Evolutionary conservation across 2,329 filamentous ascomycete genomes (phyloP).

Genomic region (Bipolaris bicolor): DNA sequence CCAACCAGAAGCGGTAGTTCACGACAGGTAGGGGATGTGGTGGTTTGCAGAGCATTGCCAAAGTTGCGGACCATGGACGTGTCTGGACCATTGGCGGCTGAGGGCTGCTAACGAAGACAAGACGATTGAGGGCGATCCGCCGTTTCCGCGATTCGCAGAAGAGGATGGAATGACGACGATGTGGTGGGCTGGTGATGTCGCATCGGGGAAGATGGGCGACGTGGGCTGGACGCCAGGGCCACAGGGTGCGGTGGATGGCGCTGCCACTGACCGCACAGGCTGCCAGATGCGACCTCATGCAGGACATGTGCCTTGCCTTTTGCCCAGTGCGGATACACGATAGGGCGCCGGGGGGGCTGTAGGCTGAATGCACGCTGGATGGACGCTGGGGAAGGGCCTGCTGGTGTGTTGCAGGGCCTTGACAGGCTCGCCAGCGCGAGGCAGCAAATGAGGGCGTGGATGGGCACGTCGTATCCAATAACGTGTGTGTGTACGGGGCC

Average conservation of each 20-base stretch:
- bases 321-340: slow-evolving; percentile 22
- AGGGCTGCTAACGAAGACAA: slow-evolving; percentile 12
- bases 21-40: slow-evolving; percentile 9
- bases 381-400: not conserved
- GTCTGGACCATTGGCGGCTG: slow-evolving; percentile 11
- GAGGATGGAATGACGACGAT: slow-evolving; percentile 25
- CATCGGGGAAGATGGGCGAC: slow-evolving; percentile 20
- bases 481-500: slow-evolving; percentile 1
- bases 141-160: slow-evolving; percentile 13
- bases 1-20: slow-evolving; percentile 14
- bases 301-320: slow-evolving; percentile 26
- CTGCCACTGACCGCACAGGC: slow-evolving; percentile 31
- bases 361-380: slow-evolving; percentile 12
- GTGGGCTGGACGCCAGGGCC: slow-evolving; percentile 22
- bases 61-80: slow-evolving; percentile 8
- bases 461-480: slow-evolving; percentile 27
- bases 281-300: slow-evolving; percentile 30
- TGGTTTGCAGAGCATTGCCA: slow-evolving; percentile 4
- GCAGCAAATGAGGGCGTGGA: slow-evolving; percentile 35
- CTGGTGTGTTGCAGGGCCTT: not conserved
- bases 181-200: slow-evolving; percentile 18
- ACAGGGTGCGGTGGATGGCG: slow-evolving; percentile 22
- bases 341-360: slow-evolving; percentile 19
- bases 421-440: slow-evolving; percentile 23
- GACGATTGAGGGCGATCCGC: slow-evolving; percentile 18